These are phyloP conservation scores for Asterophora lycoperdoides DNA, from an alignment of 768 basidiomycete species.

Conservation along the genomic window DNA sequence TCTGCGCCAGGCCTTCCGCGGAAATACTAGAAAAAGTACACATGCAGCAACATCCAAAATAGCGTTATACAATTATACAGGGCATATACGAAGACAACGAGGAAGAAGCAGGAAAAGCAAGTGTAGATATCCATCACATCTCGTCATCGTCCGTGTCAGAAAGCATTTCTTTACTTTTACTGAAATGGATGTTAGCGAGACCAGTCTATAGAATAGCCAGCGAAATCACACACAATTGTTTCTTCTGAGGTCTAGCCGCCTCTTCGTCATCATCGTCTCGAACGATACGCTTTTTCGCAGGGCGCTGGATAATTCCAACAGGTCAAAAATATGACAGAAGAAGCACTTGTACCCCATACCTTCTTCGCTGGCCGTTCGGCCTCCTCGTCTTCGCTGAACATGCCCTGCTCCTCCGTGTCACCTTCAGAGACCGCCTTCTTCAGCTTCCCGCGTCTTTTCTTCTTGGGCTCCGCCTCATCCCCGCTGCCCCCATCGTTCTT, in stretches of 20 bases:
- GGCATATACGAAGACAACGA: not conserved
- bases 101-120: not conserved
- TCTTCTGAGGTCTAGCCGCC: constrained; percentile 60
- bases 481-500: constrained; percentile 48
- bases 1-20: not conserved
- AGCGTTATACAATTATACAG: constrained; percentile 8
- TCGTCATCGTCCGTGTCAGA: constrained; percentile 87
- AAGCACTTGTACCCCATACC: constrained; percentile 31
- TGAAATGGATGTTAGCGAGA: constrained; percentile 24
- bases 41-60: too few species aligned
- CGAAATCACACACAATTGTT: constrained; percentile 57
- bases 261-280: constrained; percentile 78
- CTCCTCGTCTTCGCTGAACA: constrained; percentile 73
- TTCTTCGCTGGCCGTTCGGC: constrained; percentile 64
- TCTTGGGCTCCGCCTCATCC: constrained; percentile 65
- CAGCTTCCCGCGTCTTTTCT: constrained; percentile 66
- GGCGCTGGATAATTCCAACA: constrained; percentile 29
- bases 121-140: constrained; percentile 35
- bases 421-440: constrained; percentile 53
- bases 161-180: constrained; percentile 86
- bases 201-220: not conserved
- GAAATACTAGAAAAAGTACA: too few species aligned
- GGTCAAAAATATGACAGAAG: constrained; percentile 14
- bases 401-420: constrained; percentile 59
- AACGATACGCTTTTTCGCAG: constrained; percentile 69